These are phyloP conservation scores for Articulospora tetracladia DNA, from an alignment of 495 filamentous ascomycete genomes.

Conservation along the genomic window DNA sequence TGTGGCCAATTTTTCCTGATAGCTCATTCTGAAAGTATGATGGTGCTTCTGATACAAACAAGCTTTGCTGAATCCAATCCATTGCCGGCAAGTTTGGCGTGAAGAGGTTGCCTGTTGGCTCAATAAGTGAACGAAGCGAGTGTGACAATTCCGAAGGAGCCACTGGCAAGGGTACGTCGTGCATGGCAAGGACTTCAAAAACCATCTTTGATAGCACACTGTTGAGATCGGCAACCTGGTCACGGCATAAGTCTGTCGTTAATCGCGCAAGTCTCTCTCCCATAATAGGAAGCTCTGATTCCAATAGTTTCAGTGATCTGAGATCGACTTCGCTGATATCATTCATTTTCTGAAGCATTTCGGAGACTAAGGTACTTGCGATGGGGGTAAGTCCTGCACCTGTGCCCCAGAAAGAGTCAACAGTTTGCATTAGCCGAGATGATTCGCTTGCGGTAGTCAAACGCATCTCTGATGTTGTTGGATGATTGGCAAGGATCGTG, in stretches of 20 bases:
- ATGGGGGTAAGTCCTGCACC: constrained; percentile 38
- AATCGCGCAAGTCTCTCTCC: constrained; percentile 47
- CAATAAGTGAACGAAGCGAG: not conserved
- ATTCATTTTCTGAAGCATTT: constrained; percentile 52
- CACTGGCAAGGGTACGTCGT: not conserved
- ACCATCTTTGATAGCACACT: constrained; percentile 6
- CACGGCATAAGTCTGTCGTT: constrained; percentile 20
- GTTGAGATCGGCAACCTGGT: constrained; percentile 19
- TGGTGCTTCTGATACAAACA: not conserved
- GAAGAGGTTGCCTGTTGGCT: not conserved
- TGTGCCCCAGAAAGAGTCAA: constrained; percentile 39
- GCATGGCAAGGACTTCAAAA: constrained; percentile 7
- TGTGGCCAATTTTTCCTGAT: constrained; percentile 36
- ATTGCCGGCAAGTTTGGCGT: not conserved
- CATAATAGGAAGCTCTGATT: constrained; percentile 60
- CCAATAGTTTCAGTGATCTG: constrained; percentile 58
- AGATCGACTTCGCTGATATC: constrained; percentile 50
- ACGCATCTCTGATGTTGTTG: constrained; percentile 41
- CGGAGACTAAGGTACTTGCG: constrained; percentile 48
- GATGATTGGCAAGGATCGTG: constrained; percentile 40
- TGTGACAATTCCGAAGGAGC: not conserved
- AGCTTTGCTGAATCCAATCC: not conserved
- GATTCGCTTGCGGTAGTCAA: constrained; percentile 33
- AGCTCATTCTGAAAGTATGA: constrained; percentile 28
- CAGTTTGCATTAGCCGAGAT: constrained; percentile 33